Conservation (phyloP, 2,329 filamentous ascomycete species). For the Phoma herbarum region DNA sequence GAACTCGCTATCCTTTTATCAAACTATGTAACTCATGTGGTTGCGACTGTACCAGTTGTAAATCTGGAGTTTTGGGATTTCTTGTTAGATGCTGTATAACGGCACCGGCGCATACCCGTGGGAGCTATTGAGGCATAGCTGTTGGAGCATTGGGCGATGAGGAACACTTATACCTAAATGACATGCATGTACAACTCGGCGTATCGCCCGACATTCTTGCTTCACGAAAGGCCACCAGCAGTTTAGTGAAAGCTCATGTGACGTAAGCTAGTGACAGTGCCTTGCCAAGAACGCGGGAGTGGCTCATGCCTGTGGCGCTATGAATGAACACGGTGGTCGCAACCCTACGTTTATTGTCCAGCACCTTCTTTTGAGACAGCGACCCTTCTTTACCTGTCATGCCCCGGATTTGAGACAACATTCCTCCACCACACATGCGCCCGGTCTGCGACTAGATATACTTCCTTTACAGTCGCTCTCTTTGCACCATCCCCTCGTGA, state of each 20-base stretch:
- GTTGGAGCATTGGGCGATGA: constrained; percentile 29
- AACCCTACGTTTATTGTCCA: constrained; percentile 37
- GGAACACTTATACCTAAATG: constrained; percentile 32
- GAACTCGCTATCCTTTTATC: constrained; percentile 3
- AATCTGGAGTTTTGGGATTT: constrained; percentile 23
- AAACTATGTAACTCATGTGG: constrained; percentile 12
- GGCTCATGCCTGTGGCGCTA: constrained; percentile 32
- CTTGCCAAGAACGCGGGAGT: constrained; percentile 24
- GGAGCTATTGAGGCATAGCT: constrained; percentile 25
- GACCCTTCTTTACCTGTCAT: constrained; percentile 35
- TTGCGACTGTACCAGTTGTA: constrained; percentile 22
- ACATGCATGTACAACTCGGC: constrained; percentile 13
- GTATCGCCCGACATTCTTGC: not conserved
- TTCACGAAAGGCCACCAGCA: not conserved
- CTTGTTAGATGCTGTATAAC: constrained; percentile 19
- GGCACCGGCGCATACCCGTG: constrained; percentile 30
- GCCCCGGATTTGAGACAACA: constrained; percentile 29
- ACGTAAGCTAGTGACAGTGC: constrained; percentile 18
- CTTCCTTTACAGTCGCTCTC: constrained; percentile 30
- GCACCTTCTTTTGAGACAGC: constrained; percentile 41
- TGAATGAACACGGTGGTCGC: constrained; percentile 44
- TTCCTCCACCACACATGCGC: constrained; percentile 28
- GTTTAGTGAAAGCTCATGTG: constrained; percentile 11
- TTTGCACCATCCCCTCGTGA: constrained; percentile 28
- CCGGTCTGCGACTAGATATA: constrained; percentile 23